These are phyloP conservation scores for Lycium ferocissimum DNA, from an alignment of 257 asterid species.

Conservation along the genomic window DNA sequence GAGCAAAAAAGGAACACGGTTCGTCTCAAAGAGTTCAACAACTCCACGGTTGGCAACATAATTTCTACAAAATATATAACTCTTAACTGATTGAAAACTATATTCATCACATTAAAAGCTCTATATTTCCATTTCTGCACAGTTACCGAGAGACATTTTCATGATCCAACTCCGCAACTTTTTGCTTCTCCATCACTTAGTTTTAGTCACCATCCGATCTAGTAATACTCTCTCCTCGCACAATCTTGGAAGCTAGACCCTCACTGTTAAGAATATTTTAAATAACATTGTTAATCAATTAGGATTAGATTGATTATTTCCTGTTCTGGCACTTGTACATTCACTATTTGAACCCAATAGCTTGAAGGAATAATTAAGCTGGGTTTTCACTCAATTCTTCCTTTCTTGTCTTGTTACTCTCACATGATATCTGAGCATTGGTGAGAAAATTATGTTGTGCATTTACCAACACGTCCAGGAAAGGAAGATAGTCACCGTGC, in stretches of 20 bases:
- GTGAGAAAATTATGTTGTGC: not conserved
- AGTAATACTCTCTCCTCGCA: not conserved
- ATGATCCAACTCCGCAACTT: not conserved
- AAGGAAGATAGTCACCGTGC: not conserved
- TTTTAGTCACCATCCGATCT: not conserved
- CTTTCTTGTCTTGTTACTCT: not conserved
- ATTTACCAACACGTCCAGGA: not conserved
- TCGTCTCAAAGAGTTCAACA: conserved; percentile 14
- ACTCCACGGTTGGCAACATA: conserved; percentile 2
- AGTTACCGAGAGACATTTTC: conserved; percentile 1
- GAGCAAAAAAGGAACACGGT: not conserved
- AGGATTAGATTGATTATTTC: conserved; percentile 12
- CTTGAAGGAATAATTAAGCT: not conserved
- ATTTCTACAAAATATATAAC: conserved; percentile 11
- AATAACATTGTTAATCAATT: not conserved
- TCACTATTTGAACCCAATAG: not conserved
- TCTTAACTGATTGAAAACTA: not conserved
- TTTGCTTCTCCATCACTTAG: conserved; percentile 13
- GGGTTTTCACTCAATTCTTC: not conserved
- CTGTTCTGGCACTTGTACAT: conserved; percentile 17
- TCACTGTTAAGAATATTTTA: not conserved
- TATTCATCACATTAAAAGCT: conserved; percentile 18
- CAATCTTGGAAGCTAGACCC: not conserved
- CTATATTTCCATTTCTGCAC: not conserved
- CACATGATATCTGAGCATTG: not conserved